A percentile compares a stretch with the other conserved stretches of the same genome.
phyloP scores from a whole-genome alignment of 2,329 filamentous ascomycete species.

The Ophiostoma tasmaniense region DNA sequence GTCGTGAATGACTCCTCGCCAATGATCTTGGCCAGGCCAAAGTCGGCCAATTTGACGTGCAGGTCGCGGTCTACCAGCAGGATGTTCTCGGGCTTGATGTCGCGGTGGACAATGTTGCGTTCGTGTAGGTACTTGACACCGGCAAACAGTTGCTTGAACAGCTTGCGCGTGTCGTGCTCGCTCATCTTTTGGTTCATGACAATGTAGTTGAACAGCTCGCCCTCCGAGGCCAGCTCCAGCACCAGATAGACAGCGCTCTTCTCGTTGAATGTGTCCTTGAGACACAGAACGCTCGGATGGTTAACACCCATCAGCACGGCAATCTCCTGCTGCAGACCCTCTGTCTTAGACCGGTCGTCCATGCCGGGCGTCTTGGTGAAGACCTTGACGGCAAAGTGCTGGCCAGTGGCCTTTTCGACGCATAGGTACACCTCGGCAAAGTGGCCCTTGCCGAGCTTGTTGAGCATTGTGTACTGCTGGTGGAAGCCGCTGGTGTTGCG shows the following conservation, averaged over 20 bases:
- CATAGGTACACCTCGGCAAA: slow-evolving; percentile 92
- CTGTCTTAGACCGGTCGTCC: slow-evolving; percentile 74
- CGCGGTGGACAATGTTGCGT: slow-evolving; percentile 90
- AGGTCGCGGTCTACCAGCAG: slow-evolving; percentile 77
- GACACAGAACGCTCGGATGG: slow-evolving; percentile 82
- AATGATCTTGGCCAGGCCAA: slow-evolving; percentile 95
- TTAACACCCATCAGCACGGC: slow-evolving; percentile 95
- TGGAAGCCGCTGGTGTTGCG: slow-evolving; percentile 68
- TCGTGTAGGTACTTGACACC: slow-evolving; percentile 95
- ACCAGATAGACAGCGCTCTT: slow-evolving; percentile 83
- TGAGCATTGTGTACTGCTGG: slow-evolving; percentile 75
- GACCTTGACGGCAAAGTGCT: slow-evolving; percentile 84
- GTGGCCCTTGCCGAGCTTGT: slow-evolving; percentile 87
- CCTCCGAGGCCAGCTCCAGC: slow-evolving; percentile 81
- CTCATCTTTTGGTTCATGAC: slow-evolving; percentile 81
- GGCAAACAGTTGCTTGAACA: slow-evolving; percentile 87
- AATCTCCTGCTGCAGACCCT: slow-evolving; percentile 89
- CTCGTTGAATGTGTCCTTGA: slow-evolving; percentile 94
- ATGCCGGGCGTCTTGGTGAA: slow-evolving; percentile 80
- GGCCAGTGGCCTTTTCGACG: slow-evolving; percentile 73
- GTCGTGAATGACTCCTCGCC: slow-evolving; percentile 98
- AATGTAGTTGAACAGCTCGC: slow-evolving; percentile 93
- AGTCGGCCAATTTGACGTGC: slow-evolving; percentile 87
- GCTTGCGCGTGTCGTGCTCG: slow-evolving; percentile 73
- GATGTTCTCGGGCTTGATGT: slow-evolving; percentile 98